A percentile compares a stretch with the other conserved stretches of the same genome.
phyloP scores from a whole-genome alignment of 495 filamentous ascomycete species.

The Hypoxylon lienhwacheense region DNA sequence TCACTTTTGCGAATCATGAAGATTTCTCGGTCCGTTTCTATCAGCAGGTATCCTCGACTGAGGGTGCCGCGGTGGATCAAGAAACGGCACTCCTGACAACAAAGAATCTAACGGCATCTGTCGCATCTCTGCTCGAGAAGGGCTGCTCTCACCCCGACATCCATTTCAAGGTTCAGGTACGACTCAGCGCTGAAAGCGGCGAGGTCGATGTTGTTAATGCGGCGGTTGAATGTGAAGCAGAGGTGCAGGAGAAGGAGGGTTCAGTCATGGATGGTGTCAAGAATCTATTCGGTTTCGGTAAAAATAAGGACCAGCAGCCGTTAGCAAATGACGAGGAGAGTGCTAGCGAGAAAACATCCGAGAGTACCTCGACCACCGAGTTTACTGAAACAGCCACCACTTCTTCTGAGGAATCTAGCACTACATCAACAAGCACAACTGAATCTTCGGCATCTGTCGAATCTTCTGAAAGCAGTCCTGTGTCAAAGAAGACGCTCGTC shows the following conservation, averaged over 20 bases:
- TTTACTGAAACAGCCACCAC: constrained; percentile 38
- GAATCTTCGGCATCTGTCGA: constrained; percentile 51
- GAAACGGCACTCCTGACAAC: constrained; percentile 62
- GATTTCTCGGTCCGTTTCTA: constrained; percentile 84
- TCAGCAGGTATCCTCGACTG: constrained; percentile 61
- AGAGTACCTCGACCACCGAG: constrained; percentile 48
- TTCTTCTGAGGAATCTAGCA: constrained; percentile 42
- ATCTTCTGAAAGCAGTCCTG: constrained; percentile 44
- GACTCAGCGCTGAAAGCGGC: constrained; percentile 72
- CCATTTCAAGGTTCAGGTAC: constrained; percentile 73
- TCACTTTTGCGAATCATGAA: constrained; percentile 81
- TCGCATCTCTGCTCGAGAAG: constrained; percentile 70
- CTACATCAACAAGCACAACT: constrained; percentile 49
- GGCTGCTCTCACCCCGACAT: constrained; percentile 77
- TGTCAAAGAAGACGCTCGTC: constrained; percentile 65
- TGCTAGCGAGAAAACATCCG: constrained; percentile 53
- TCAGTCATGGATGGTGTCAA: constrained; percentile 91
- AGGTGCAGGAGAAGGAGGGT: constrained; percentile 68
- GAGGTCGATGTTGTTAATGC: constrained; percentile 77
- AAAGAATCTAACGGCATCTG: constrained; percentile 80
- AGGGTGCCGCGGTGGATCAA: constrained; percentile 45
- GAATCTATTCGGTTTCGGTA: constrained; percentile 89
- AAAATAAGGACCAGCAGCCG: constrained; percentile 78
- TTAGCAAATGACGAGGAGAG: constrained; percentile 62
- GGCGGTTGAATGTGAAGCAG: constrained; percentile 80